A percentile compares a stretch with the other conserved stretches of the same genome.
phyloP scores from a whole-genome alignment of 345 rosid species.

The Populus euphratica region DNA sequence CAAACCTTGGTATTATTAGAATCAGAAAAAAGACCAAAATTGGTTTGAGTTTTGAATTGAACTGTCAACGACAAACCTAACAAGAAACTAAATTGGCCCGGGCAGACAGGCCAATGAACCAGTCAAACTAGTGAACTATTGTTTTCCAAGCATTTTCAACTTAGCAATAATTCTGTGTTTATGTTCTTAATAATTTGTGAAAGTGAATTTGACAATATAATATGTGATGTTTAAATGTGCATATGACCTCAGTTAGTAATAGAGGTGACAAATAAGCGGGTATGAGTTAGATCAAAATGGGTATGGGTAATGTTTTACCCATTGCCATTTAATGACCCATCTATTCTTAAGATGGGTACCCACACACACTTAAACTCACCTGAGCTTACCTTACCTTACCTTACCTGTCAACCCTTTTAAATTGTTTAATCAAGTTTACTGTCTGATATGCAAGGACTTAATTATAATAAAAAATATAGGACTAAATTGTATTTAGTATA shows the following conservation, averaged over 20 bases:
- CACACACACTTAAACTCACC: background rate
- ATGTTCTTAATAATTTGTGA: background rate
- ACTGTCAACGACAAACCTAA: background rate
- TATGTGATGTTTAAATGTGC: background rate
- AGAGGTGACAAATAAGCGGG: background rate
- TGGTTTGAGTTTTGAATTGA: background rate
- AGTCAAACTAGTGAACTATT: background rate
- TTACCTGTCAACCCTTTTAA: background rate
- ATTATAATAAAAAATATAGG: background rate
- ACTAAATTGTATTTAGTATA: background rate
- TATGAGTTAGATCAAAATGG: background rate
- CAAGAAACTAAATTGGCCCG: background rate
- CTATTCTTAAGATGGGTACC: background rate
- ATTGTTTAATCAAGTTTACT: background rate
- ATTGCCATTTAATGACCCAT: background rate
- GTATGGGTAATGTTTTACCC: background rate
- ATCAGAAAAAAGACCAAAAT: background rate
- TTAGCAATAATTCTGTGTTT: background rate
- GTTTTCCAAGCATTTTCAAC: background rate
- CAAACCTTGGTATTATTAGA: background rate
- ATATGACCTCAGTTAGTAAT: background rate
- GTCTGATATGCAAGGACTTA: background rate
- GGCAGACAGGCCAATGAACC: background rate
- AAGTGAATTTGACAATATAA: background rate
- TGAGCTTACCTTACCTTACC: background rate